Evolutionary conservation across 192 early-diverging fungal species (phyloP), one percentile per base, ranked within the genome.

Genomic region (Tieghemiomyces parasiticus): DNA sequence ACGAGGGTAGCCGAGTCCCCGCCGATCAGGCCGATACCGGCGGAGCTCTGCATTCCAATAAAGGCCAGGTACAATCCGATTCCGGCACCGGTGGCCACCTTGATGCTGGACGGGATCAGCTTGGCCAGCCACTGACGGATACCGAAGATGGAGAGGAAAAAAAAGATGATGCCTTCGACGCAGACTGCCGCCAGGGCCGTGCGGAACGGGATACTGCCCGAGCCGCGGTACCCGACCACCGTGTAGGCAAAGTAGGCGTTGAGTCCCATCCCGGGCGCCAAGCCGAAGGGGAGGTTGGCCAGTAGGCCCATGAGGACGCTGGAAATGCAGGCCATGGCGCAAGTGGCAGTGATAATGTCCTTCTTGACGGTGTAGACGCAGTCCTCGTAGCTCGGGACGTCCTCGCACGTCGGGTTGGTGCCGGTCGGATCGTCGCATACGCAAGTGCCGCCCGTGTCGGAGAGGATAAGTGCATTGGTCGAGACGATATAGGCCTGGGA

Each of bases 211-310:
- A 88, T 76, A 55, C 83, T 88, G 38, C 84, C 85, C n/a, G 77
- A 77, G 2, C 87, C 87, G 56, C 81, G 85, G 70, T 79, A 87
- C 10, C 85, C 87, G 20, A 91, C 87, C 12, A 91, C 87, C 0
- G 83, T 87, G 64, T 87, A 90, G 9, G 87, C 81, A 65, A 90
- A 89, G 64, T 88, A 91, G 28, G 87, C 85, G 55, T 85, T 89
- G 24, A 89, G 69, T 10, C 88, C 88, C 81, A 91, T 81, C 62
- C 87, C 87, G 22, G 88, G 88, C 13, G 88, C 88, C 68, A 91
- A 65, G 20, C 83, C 85, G 61, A 91, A 68, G 1, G 88, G 88
- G 63, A 88, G 68, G 60, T 91, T 89, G 4, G 88, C 83, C 22
- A 83, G 67, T 6, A 77, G 35, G 47, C 83, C 82, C 71, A 86